These are phyloP conservation scores for Seiridium unicorne DNA, from an alignment of 2,329 filamentous ascomycete species.

Conservation along the genomic window DNA sequence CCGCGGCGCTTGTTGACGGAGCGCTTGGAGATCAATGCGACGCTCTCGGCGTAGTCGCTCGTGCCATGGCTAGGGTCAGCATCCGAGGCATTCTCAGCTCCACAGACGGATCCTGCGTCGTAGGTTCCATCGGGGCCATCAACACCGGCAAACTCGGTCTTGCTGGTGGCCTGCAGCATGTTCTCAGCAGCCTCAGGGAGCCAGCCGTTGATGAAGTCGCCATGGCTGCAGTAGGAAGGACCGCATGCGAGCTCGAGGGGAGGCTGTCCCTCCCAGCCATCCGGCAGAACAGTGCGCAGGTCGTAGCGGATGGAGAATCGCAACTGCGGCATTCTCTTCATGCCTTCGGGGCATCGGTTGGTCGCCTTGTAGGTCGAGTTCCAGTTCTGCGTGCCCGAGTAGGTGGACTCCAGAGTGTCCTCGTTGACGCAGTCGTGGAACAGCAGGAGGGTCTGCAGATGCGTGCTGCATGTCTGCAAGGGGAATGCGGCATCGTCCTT, in stretches of 20 bases:
- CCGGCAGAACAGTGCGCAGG: conserved; percentile 33
- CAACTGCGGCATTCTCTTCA: conserved; percentile 40
- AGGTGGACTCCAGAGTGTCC: conserved; percentile 21
- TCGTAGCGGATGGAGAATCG: conserved; percentile 43
- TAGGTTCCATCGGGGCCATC: conserved; percentile 23
- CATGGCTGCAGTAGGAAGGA: conserved; percentile 37
- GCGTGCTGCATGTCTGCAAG: conserved; percentile 66
- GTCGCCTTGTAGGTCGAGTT: conserved; percentile 1
- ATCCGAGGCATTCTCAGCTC: conserved; percentile 28
- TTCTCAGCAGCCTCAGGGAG: conserved; percentile 36
- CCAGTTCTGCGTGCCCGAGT: conserved; percentile 26
- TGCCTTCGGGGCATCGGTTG: conserved; percentile 35
- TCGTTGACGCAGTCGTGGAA: conserved; percentile 41
- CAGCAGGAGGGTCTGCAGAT: conserved; percentile 52
- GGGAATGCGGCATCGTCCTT: conserved; percentile 70
- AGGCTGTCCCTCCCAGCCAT: conserved; percentile 37
- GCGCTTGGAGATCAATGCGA: conserved; percentile 18
- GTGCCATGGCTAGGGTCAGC: conserved; percentile 38
- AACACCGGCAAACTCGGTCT: conserved; percentile 13
- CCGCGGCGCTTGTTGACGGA: not conserved
- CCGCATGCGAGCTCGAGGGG: conserved; percentile 38
- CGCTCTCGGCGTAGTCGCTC: conserved; percentile 35
- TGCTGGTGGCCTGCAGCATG: conserved; percentile 32
- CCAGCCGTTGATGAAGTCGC: conserved; percentile 48
- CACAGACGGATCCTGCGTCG: conserved; percentile 27